Evolutionary conservation across 208 protist species (phyloP).

Genomic region (Acanthamoeba comandoni): DNA sequence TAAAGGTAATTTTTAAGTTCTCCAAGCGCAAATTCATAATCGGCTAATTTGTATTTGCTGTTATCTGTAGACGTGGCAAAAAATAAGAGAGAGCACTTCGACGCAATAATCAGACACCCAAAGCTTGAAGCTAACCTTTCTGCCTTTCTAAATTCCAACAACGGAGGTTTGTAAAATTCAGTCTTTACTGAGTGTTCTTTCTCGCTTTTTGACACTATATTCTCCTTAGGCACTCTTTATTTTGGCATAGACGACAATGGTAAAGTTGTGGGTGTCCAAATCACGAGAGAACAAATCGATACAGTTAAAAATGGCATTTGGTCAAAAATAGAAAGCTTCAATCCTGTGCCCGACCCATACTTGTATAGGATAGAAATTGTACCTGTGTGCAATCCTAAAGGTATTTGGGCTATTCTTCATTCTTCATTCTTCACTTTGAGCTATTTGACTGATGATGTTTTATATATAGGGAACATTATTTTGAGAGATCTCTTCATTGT

Average conservation of each 20-base stretch:
- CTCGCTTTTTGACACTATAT: background rate
- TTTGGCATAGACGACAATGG: constrained; percentile 53
- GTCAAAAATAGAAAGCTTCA: constrained; percentile 58
- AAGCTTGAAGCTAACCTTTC: constrained; percentile 53
- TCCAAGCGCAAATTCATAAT: no score
- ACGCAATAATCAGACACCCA: constrained; percentile 49
- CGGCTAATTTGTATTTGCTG: no score
- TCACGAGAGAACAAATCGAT: constrained; percentile 42
- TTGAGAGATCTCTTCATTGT: constrained; percentile 43
- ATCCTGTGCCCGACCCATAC: constrained; percentile 44
- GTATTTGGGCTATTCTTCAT: no score
- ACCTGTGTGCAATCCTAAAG: constrained; percentile 14
- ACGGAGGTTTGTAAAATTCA: constrained; percentile 29
- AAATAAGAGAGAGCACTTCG: constrained; percentile 56
- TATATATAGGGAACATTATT: background rate
- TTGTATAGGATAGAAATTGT: constrained; percentile 52
- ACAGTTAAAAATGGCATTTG: constrained; percentile 34
- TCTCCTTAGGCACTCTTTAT: constrained; percentile 24
- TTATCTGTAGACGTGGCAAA: constrained; percentile 1
- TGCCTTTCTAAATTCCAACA: constrained; percentile 34
- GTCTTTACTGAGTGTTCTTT: background rate
- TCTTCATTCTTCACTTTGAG: no score
- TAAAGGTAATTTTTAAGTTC: no score
- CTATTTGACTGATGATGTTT: no score
- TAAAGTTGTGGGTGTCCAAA: constrained; percentile 18